Conservation (phyloP, 495 filamentous ascomycete species). For the Aspergillus homomorphus region DNA sequence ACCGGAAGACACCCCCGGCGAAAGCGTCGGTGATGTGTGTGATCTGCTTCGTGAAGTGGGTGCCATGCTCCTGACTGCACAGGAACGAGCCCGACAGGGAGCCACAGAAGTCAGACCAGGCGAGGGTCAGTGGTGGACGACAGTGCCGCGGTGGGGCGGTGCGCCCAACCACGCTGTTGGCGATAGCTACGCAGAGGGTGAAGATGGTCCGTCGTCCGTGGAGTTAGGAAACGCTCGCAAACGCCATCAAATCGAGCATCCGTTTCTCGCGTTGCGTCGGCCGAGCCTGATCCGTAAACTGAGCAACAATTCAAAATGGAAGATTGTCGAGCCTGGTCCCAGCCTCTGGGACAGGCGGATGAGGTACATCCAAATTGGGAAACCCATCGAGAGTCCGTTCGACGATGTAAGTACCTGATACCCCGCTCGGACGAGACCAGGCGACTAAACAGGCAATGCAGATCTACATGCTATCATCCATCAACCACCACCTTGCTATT, state of each 20-base stretch:
- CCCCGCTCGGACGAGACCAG: neutral
- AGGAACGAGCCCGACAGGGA: conserved; percentile 76
- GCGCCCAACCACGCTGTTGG: conserved; percentile 62
- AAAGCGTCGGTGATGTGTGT: conserved; percentile 54
- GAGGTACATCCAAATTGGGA: conserved; percentile 70
- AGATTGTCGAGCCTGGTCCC: conserved; percentile 58
- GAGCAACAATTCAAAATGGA: conserved; percentile 39
- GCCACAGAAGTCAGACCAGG: conserved; percentile 62
- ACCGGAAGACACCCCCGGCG: conserved; percentile 35
- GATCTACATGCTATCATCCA: conserved; percentile 75
- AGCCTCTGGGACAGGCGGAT: conserved; percentile 76
- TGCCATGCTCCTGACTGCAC: conserved; percentile 70
- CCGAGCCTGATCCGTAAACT: conserved; percentile 33
- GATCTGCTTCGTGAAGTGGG: conserved; percentile 74
- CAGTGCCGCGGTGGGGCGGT: conserved; percentile 70
- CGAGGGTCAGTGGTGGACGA: conserved; percentile 80
- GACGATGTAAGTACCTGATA: conserved; percentile 48
- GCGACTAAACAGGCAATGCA: conserved; percentile 33
- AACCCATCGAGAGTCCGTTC: conserved; percentile 42
- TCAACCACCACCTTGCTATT: conserved; percentile 81
- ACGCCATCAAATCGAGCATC: conserved; percentile 39
- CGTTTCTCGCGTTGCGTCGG: conserved; percentile 34
- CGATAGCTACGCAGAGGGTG: conserved; percentile 34
- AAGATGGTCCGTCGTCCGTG: conserved; percentile 22
- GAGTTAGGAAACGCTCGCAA: conserved; percentile 35